Conservation (phyloP, 805 yeast genomes). For the Metschnikowia lunata region DNA sequence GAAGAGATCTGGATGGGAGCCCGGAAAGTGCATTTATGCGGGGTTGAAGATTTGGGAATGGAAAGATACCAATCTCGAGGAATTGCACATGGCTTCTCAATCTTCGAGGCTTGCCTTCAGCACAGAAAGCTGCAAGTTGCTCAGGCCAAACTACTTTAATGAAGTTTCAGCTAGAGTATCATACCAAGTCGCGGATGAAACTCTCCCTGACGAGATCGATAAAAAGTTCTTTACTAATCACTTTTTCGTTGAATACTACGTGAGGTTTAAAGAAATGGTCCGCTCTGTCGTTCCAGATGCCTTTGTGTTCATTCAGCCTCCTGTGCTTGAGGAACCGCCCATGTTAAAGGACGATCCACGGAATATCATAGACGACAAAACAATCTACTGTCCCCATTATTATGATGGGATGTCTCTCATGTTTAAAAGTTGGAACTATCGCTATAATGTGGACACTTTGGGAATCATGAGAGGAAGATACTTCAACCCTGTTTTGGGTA, state of each 20-base stretch:
- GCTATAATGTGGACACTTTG: constrained; percentile 80
- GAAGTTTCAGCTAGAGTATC: constrained; percentile 17
- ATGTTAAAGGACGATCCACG: constrained; percentile 44
- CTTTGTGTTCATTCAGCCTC: constrained; percentile 71
- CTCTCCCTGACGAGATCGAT: constrained; percentile 35
- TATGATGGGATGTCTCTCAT: constrained; percentile 93
- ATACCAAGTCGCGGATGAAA: constrained; percentile 23
- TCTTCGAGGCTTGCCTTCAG: constrained; percentile 26
- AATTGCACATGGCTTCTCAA: constrained; percentile 20
- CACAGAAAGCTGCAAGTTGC: constrained; percentile 21
- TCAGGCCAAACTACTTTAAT: constrained; percentile 30
- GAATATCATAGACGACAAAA: constrained; percentile 52
- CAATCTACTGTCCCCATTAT: constrained; percentile 82
- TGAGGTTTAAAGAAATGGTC: constrained; percentile 44
- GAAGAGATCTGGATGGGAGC: constrained; percentile 60
- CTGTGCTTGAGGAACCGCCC: constrained; percentile 79
- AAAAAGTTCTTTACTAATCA: constrained; percentile 57
- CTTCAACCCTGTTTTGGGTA: constrained; percentile 62
- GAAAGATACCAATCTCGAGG: constrained; percentile 21
- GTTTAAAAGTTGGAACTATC: constrained; percentile 84
- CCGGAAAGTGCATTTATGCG: constrained; percentile 79
- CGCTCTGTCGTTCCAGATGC: constrained; percentile 41
- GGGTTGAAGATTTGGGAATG: constrained; percentile 74
- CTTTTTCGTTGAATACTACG: constrained; percentile 61
- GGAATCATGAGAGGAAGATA: constrained; percentile 82